Evolutionary conservation across 2,329 filamentous ascomycete species (phyloP).

Genomic region (Elsinoe ampelina): DNA sequence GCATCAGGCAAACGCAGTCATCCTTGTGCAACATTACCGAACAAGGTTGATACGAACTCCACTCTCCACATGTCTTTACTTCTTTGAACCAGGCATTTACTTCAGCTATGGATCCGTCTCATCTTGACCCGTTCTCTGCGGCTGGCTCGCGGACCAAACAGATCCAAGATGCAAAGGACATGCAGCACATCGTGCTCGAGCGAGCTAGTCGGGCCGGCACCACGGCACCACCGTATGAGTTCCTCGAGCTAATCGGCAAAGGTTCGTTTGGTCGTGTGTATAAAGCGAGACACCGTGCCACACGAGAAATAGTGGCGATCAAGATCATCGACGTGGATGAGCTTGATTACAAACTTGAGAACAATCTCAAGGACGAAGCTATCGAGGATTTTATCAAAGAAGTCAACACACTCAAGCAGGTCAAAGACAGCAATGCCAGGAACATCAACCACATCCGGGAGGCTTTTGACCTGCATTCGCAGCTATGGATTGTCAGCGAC

Average conservation of each 20-base stretch:
- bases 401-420: slow-evolving; percentile 57
- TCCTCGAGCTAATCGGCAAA: slow-evolving; percentile 65
- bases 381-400: slow-evolving; percentile 50
- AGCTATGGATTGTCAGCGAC: slow-evolving; percentile 83
- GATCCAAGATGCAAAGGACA: slow-evolving; percentile 60
- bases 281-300: slow-evolving; percentile 40
- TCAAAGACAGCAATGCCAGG: slow-evolving; percentile 63
- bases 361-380: slow-evolving; percentile 56
- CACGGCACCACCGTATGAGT: slow-evolving; percentile 55
- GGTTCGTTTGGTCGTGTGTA: slow-evolving; percentile 67
- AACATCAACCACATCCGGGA: slow-evolving; percentile 79
- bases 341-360: slow-evolving; percentile 54
- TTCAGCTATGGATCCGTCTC: slow-evolving; percentile 23
- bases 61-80: neutral
- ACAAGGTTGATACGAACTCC: neutral
- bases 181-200: slow-evolving; percentile 56
- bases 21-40: neutral
- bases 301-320: slow-evolving; percentile 54
- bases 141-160: slow-evolving; percentile 38
- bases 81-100: neutral
- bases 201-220: slow-evolving; percentile 51
- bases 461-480: slow-evolving; percentile 64
- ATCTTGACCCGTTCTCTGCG: slow-evolving; percentile 19
- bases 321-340: slow-evolving; percentile 82
- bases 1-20: neutral